Base-by-base conservation (phyloP, 805 yeast species). In the Saturnispora ahearnii region DNA sequence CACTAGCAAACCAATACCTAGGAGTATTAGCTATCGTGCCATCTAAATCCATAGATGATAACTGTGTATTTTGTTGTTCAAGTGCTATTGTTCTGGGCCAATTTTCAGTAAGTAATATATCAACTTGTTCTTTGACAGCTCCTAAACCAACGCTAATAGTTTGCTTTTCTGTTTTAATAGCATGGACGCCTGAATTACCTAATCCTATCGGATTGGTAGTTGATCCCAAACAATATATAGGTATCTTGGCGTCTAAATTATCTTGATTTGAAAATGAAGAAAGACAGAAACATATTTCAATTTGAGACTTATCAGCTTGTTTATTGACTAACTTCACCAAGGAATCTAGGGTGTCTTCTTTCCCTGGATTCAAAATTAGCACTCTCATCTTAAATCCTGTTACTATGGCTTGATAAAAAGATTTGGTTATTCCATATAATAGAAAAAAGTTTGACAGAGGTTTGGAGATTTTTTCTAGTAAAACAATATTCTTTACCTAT, bases 1-100 rank as follows among this genome's bases (percentile, higher is more conserved):
- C 86, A 24, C 71, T 74, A 2, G 79, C 69, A 59, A 87, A 81
- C 63, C 83, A 84, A 59, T 87, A 87, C 50, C 79, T 68, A 2
- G 96, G 95, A 52, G 73, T 71, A 2, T 69, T 47, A 12, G 32
- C 41, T 10, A 47, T n/a, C 26, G 34, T 5, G 4, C 4, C 6
- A 22, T 47, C 50, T 15, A 47, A 30, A 11, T 41, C 41, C 18
- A 21, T 13, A 8, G 41, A 41, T 5, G 50, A 41, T 4, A 47
- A 28, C 12, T 29, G 34, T 4, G 45, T 41, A 26, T 41, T 36
- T 18, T 69, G 67, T 33, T 73, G 70, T 49, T 69, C 73, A 11
- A 64, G 59, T 0, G 84, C 73, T 22, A 83, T 68, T 0, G 69
- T 62, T 2, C 67, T 59, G 2, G 89, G 81, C 89, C 90, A 84